Evolutionary conservation across 1,284 basidiomycete species (phyloP).

Genomic region (Stereum hirsutum): DNA sequence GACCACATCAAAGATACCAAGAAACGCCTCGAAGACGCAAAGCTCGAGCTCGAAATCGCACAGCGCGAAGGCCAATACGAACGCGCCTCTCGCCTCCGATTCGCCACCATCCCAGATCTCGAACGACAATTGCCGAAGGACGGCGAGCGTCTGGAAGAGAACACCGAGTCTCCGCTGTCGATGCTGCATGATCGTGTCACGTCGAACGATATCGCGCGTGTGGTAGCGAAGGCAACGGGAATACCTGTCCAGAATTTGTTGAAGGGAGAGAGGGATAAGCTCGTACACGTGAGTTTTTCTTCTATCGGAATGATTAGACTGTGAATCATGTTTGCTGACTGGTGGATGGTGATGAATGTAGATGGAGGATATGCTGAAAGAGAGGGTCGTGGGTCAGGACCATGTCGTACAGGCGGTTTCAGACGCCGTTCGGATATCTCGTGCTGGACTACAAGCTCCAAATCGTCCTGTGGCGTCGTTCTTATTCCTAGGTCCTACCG

Average conservation of each 20-base stretch:
- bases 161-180: slow-evolving; percentile 38
- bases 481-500: slow-evolving; percentile 86
- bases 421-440: slow-evolving; percentile 84
- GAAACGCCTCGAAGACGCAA: slow-evolving; percentile 74
- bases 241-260: slow-evolving; percentile 87
- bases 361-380: slow-evolving; percentile 78
- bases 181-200: slow-evolving; percentile 86
- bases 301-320: no score
- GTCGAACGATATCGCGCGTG: slow-evolving; percentile 80
- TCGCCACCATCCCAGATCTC: slow-evolving; percentile 77
- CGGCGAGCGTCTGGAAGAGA: slow-evolving; percentile 33
- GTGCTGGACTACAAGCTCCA: slow-evolving; percentile 82
- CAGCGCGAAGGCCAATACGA: slow-evolving; percentile 84
- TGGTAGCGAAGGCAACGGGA: slow-evolving; percentile 85
- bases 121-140: slow-evolving; percentile 68
- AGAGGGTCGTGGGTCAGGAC: slow-evolving; percentile 85
- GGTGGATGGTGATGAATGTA: slow-evolving; percentile 19
- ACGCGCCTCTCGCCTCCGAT: slow-evolving; percentile 73
- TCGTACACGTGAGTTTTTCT: slow-evolving; percentile 79
- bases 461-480: slow-evolving; percentile 88
- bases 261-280: slow-evolving; percentile 83
- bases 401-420: slow-evolving; percentile 74
- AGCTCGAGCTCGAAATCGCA: slow-evolving; percentile 80
- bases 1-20: slow-evolving; percentile 76
- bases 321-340: not conserved